phyloP scores from a whole-genome alignment of 805 yeast species.

The Wickerhamomyces strasburgensis region DNA sequence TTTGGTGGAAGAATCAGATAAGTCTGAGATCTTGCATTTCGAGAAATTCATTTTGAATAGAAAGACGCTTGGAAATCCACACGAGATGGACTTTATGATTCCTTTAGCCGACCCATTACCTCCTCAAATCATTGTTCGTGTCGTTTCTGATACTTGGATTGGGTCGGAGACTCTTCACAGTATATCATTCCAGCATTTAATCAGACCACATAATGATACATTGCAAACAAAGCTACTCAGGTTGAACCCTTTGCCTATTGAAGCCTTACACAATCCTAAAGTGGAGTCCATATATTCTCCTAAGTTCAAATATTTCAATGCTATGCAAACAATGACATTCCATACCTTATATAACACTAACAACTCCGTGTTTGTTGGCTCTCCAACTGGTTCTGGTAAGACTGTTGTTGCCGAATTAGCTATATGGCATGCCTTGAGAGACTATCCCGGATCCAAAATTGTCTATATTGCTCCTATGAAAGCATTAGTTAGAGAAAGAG shows the following conservation, averaged over 20 bases:
- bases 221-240: conserved; percentile 74
- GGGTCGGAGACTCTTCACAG: conserved; percentile 75
- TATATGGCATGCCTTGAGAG: conserved; percentile 91
- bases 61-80: conserved; percentile 47
- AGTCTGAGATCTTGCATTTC: conserved; percentile 67
- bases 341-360: conserved; percentile 80
- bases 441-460: conserved; percentile 82
- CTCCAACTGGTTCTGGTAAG: conserved; percentile 98
- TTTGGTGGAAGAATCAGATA: conserved; percentile 81
- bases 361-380: conserved; percentile 84
- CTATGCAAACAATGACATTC: conserved; percentile 97
- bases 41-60: conserved; percentile 72
- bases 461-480: conserved; percentile 91
- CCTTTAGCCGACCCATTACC: conserved; percentile 90
- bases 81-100: conserved; percentile 86
- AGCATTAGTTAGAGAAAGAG: conserved; percentile 95
- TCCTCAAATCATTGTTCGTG: conserved; percentile 75
- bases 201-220: conserved; percentile 84
- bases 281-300: conserved; percentile 63
- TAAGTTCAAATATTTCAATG: conserved; percentile 84
- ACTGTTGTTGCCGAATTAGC: conserved; percentile 96
- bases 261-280: conserved; percentile 66
- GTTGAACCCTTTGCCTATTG: conserved; percentile 79
- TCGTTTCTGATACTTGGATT: conserved; percentile 82
- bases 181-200: conserved; percentile 84